These are phyloP conservation scores for Gloeophyllum trabeum DNA, from an alignment of 768 basidiomycete species.

Conservation along the genomic window DNA sequence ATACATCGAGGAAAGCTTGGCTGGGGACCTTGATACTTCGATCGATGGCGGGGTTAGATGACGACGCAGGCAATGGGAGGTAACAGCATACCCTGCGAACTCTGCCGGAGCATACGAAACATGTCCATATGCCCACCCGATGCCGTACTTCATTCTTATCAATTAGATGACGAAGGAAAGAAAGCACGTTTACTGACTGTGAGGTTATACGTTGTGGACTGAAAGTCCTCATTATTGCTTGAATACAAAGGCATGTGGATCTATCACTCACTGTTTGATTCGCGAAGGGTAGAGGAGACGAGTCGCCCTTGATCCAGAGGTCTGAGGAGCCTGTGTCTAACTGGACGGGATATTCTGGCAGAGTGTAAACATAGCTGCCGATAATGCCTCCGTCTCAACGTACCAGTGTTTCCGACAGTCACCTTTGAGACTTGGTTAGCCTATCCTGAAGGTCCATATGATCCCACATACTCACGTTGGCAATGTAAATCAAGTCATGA, in stretches of 20 bases:
- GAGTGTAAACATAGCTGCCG: not conserved
- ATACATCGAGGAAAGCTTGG: constrained; percentile 65
- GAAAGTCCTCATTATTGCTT: constrained; percentile 8
- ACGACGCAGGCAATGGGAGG: constrained; percentile 1
- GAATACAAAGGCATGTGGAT: not conserved
- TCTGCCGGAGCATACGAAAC: constrained; percentile 50
- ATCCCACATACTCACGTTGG: constrained; percentile 62
- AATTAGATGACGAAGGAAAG: too few relatives aligned
- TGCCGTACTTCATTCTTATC: constrained; percentile 46
- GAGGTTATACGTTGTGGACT: constrained; percentile 44
- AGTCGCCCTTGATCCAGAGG: constrained; percentile 52
- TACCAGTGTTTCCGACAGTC: constrained; percentile 52
- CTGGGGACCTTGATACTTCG: constrained; percentile 47
- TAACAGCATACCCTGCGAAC: constrained; percentile 53
- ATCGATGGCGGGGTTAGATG: not conserved
- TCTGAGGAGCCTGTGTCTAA: constrained; percentile 83
- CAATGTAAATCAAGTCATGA: constrained; percentile 70
- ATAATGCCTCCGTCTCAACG: too few relatives aligned
- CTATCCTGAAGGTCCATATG: not conserved
- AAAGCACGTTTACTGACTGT: constrained; percentile 32
- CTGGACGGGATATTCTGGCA: constrained; percentile 58
- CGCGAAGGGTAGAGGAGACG: constrained; percentile 35
- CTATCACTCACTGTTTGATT: constrained; percentile 35
- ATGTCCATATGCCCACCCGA: constrained; percentile 66
- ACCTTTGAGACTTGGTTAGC: constrained; percentile 31